A percentile compares a stretch with the other conserved stretches of the same genome.
phyloP scores from a whole-genome alignment of 2,329 filamentous ascomycete species.

The Claviceps pusilla region DNA sequence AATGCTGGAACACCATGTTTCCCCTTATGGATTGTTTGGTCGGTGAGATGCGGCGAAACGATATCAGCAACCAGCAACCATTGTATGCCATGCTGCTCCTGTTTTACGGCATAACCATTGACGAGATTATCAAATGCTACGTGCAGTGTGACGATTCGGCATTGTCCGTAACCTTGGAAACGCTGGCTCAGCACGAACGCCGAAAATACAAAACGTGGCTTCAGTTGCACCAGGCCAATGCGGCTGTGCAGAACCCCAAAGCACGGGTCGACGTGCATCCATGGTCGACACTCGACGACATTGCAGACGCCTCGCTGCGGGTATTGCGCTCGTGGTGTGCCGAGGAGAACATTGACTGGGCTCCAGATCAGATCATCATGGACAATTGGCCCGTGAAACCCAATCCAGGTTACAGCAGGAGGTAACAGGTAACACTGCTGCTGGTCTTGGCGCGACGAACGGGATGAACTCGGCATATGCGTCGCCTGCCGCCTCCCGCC shows the following conservation, averaged over 20 bases:
- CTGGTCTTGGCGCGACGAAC: neutral
- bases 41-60: conserved; percentile 21
- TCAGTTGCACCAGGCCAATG: conserved; percentile 17
- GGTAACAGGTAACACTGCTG: neutral
- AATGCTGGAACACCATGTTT: conserved; percentile 28
- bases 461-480: too few relatives aligned
- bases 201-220: conserved; percentile 15
- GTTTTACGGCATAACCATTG: conserved; percentile 28
- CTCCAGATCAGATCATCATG: conserved; percentile 20
- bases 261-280: conserved; percentile 20
- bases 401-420: neutral
- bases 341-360: conserved; percentile 31
- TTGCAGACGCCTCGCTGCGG: conserved; percentile 22
- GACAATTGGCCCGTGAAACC: conserved; percentile 10
- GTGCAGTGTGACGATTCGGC: conserved; percentile 10
- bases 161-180: conserved; percentile 7
- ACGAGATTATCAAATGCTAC: conserved; percentile 29
- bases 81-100: conserved; percentile 28
- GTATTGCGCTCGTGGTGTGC: conserved; percentile 29
- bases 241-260: conserved; percentile 15
- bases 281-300: conserved; percentile 31
- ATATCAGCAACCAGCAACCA: conserved; percentile 21
- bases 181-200: conserved; percentile 14
- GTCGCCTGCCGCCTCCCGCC: too few relatives aligned
- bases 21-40: conserved; percentile 29